Conservation (phyloP, 1,284 basidiomycete genomes). For the Pseudozyma sp. region DNA sequence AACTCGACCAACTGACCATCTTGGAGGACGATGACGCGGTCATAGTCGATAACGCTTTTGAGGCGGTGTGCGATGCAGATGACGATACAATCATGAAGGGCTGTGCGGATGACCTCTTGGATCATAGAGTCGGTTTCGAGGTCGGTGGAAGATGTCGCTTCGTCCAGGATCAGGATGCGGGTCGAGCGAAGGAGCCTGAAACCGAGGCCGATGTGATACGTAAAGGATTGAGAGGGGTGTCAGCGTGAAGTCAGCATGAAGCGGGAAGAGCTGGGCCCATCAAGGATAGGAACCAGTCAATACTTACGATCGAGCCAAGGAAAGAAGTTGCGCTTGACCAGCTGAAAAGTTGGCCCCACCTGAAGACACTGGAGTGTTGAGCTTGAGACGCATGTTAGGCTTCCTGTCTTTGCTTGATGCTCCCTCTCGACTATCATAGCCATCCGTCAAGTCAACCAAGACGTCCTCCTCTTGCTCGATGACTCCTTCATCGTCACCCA, state of each 20-base stretch:
- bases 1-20: constrained; percentile 73
- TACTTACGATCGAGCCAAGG: constrained; percentile 75
- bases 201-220: too few species aligned
- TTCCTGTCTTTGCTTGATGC: background rate
- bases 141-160: constrained; percentile 74
- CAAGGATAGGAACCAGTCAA: constrained; percentile 51
- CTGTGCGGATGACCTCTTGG: constrained; percentile 41
- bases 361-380: constrained; percentile 80
- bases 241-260: too few species aligned
- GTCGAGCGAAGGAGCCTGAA: constrained; percentile 80
- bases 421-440: constrained; percentile 3
- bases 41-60: constrained; percentile 72
- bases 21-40: constrained; percentile 77
- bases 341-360: constrained; percentile 86
- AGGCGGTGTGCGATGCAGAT: constrained; percentile 57
- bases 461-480: constrained; percentile 19
- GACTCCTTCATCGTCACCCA: background rate
- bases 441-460: constrained; percentile 69
- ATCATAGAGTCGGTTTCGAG: constrained; percentile 44
- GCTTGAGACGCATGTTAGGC: constrained; percentile 70
- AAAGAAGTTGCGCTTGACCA: constrained; percentile 84
- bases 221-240: too few species aligned
- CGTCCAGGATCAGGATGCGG: constrained; percentile 83
- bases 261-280: background rate
- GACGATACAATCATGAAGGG: constrained; percentile 69